These are phyloP conservation scores for Kodamaea anthophila DNA, from an alignment of 1,139 yeast species.

Conservation along the genomic window DNA sequence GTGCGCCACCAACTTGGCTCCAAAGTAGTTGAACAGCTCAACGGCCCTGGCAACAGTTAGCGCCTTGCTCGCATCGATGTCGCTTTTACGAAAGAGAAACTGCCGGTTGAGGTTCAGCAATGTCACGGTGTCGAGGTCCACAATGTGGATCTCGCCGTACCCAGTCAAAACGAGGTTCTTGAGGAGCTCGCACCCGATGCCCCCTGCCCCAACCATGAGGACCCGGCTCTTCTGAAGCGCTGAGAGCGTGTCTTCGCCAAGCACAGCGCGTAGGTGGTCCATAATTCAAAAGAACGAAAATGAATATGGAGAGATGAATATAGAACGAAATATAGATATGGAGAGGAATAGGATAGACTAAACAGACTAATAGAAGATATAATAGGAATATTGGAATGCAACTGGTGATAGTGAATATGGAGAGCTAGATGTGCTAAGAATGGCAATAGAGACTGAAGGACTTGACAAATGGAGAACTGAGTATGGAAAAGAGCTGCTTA, in stretches of 20 bases:
- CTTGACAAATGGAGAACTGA: too few relatives aligned
- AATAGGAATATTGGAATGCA: too few relatives aligned
- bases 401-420: too few relatives aligned
- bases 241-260: constrained; percentile 33
- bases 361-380: too few relatives aligned
- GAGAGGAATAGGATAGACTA: too few relatives aligned
- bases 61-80: constrained; percentile 82
- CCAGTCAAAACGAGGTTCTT: constrained; percentile 82
- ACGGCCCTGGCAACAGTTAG: constrained; percentile 82
- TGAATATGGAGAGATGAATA: too few relatives aligned
- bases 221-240: constrained; percentile 48
- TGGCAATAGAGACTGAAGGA: too few relatives aligned
- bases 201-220: constrained; percentile 95
- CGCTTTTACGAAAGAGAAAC: constrained; percentile 79
- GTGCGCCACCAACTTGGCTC: constrained; percentile 65
- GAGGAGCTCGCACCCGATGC: constrained; percentile 95
- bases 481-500: too few relatives aligned
- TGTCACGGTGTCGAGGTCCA: constrained; percentile 92
- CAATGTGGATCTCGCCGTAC: constrained; percentile 84
- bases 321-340: too few relatives aligned
- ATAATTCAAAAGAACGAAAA: too few relatives aligned
- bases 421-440: too few relatives aligned
- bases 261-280: constrained; percentile 35
- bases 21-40: constrained; percentile 61
- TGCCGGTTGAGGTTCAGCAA: constrained; percentile 89